Percentiles rank a stretch among this genome's conserved stretches.
These are phyloP conservation scores for Balansia obtecta DNA, from an alignment of 2,329 filamentous ascomycete genomes.

Conservation along the genomic window DNA sequence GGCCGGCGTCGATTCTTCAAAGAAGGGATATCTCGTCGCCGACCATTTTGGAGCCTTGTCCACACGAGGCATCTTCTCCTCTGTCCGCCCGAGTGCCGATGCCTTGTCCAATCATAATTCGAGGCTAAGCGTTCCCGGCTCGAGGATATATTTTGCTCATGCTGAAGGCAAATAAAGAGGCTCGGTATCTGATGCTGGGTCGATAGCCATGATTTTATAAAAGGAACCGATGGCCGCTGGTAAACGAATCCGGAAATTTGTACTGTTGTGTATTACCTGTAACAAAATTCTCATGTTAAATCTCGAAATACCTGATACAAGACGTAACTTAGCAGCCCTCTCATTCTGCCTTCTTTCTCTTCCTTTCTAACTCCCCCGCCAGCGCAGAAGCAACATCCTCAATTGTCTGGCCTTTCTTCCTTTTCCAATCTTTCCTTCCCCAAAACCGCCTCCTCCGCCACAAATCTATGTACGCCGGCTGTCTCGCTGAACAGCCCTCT, in stretches of 20 bases:
- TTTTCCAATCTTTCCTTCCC: conserved; percentile 47
- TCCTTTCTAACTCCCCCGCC: conserved; percentile 33
- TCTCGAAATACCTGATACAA: background rate
- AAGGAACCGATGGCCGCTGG: background rate
- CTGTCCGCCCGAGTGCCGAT: conserved; percentile 10
- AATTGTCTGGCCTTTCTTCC: conserved; percentile 41
- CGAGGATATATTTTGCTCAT: conserved; percentile 15
- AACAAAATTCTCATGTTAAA: background rate
- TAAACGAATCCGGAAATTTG: background rate
- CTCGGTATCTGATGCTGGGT: conserved; percentile 6
- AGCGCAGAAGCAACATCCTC: conserved; percentile 43
- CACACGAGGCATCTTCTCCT: conserved; percentile 45
- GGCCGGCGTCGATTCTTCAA: background rate
- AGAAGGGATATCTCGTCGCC: conserved; percentile 4
- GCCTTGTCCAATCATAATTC: conserved; percentile 10
- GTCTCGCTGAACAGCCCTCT: conserved; percentile 44
- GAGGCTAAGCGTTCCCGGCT: conserved; percentile 24
- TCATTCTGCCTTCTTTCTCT: conserved; percentile 24
- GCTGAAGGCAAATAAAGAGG: background rate
- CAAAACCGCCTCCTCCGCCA: conserved; percentile 49
- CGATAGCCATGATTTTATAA: conserved; percentile 4
- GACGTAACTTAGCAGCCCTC: background rate
- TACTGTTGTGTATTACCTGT: background rate
- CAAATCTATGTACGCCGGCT: conserved; percentile 46
- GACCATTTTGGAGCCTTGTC: conserved; percentile 51